A percentile compares a stretch with the other conserved stretches of the same genome.
Evolutionary conservation across 345 rosid species (phyloP).

Genomic region (Carallia pectinifolia): DNA sequence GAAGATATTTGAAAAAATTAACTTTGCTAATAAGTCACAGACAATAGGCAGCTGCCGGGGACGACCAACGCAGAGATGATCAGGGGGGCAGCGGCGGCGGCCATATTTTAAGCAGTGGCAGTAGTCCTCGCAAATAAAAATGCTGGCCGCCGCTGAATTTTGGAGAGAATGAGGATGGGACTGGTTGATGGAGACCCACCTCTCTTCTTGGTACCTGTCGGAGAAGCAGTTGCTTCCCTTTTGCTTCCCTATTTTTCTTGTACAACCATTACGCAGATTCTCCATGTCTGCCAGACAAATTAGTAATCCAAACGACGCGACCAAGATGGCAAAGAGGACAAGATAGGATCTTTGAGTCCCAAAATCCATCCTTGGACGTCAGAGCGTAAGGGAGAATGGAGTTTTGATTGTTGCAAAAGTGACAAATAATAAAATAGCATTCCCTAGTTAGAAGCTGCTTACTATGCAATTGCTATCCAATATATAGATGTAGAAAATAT

Average conservation of each 20-base stretch:
- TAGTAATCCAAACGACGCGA: background rate
- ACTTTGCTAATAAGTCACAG: constrained; percentile 66
- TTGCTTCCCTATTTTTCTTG: too few relatives aligned
- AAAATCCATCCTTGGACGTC: constrained; percentile 5
- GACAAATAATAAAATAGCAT: too few relatives aligned
- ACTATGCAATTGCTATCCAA: too few relatives aligned
- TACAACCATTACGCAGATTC: background rate
- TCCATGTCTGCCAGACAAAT: constrained; percentile 1
- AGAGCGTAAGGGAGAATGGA: background rate
- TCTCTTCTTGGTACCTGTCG: constrained; percentile 55
- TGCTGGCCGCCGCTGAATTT: constrained; percentile 51
- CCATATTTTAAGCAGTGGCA: constrained; percentile 59
- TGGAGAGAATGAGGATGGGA: constrained; percentile 55
- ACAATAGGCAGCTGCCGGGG: constrained; percentile 64
- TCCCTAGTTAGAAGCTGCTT: too few relatives aligned
- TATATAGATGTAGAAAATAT: too few relatives aligned
- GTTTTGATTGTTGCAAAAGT: background rate
- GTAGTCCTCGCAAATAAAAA: constrained; percentile 69
- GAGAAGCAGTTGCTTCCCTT: constrained; percentile 19
- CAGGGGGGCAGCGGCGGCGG: constrained; percentile 40
- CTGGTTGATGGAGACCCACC: constrained; percentile 55
- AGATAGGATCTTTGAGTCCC: constrained; percentile 9
- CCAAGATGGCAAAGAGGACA: background rate
- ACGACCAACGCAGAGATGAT: constrained; percentile 52
- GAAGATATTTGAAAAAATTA: background rate